Conservation (phyloP, 2,329 filamentous ascomycete species). For the Cordyceps cateniannulata region DNA sequence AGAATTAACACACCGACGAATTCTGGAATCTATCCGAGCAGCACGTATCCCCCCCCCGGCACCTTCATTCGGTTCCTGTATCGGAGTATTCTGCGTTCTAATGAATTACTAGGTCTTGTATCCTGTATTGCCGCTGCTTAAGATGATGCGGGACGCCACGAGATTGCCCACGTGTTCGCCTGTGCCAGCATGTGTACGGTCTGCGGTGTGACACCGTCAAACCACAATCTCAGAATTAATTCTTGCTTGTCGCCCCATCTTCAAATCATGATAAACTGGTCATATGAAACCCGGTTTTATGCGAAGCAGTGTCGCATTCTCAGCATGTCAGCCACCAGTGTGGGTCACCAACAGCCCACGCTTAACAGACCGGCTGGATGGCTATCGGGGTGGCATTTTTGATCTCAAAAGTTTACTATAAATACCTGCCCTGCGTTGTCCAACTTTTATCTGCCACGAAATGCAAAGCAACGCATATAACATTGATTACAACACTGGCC, state of each 20-base stretch:
- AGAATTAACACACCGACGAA: no score
- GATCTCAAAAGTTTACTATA: not conserved
- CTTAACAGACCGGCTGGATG: not conserved
- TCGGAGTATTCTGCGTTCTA: not conserved
- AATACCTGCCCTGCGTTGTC: not conserved
- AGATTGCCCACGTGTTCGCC: not conserved
- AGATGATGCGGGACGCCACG: not conserved
- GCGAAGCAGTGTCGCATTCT: not conserved
- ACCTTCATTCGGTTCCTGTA: no score
- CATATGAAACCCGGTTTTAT: not conserved
- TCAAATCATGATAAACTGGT: not conserved
- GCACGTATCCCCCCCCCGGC: no score
- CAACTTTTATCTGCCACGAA: not conserved
- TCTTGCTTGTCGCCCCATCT: not conserved
- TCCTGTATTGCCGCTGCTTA: not conserved
- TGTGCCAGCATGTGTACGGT: not conserved
- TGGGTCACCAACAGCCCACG: constrained; percentile 12
- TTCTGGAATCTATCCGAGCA: no score
- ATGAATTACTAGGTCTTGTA: not conserved
- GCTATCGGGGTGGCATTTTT: not conserved
- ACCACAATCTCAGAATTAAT: not conserved
- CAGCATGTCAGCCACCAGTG: not conserved
- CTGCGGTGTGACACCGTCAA: not conserved
- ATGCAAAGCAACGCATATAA: not conserved
- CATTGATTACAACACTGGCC: not conserved